Evolutionary conservation across 441 rosid species (phyloP), one percentile per base, ranked within the genome.

Genomic region (Lepidium campestre): DNA sequence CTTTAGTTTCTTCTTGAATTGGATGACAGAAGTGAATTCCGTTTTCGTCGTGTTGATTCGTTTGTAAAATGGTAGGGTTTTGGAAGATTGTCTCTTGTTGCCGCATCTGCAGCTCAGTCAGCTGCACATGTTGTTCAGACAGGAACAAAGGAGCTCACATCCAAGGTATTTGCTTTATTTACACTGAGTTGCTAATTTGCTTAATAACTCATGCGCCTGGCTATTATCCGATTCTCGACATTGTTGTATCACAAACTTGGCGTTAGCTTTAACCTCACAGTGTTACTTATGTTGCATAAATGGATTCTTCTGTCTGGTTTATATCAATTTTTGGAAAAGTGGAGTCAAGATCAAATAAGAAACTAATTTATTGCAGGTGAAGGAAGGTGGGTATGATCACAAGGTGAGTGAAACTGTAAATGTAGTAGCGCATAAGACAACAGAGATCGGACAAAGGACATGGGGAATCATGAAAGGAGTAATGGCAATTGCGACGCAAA

Each of bases 401-500:
- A 93, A 79, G 80, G 89, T 93, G 49, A 93, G 86, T 68, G 97
- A 93, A 76, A 93, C 97, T 31, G 97, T 93, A 63, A 89, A 75
- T 71, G 96, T 89, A 64, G 96, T 93, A 54, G 79, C 96, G 17
- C 74, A 85, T 61, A 93, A 86, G 86, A 91, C 99, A 49, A 67
- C 89, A 14, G 97, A 91, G 81, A 85, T 93, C 57, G 97, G 99
- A 52, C 89, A 89, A 1, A 91, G 75, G 78, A 91, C 97, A 17
- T 93, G 99, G 99, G 99, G 99, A 7, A 85, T 93, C 32, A 82
- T 93, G 97, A 93, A 81, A 77, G 99, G 97, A 65, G 93, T 91
- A 57, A 86, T 25, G 27, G 27, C 27, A 25, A 25, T 25, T 25
- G 27, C 27, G 27, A 25, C 27, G 4, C 27, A 25, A 25, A 27